phyloP scores from a whole-genome alignment of 108 stramenopile species.

The Thalassiosira profunda region DNA sequence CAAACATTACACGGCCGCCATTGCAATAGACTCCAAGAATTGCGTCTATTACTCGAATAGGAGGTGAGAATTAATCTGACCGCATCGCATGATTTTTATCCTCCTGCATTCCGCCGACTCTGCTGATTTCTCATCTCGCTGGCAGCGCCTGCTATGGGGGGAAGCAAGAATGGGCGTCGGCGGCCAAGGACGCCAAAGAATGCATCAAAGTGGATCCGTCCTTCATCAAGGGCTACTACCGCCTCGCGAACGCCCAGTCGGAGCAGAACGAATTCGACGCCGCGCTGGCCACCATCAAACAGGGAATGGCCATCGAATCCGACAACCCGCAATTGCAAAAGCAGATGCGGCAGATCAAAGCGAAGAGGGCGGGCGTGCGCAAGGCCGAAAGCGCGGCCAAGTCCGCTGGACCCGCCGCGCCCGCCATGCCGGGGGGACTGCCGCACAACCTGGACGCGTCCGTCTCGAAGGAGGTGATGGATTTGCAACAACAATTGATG shows the following conservation, averaged over 20 bases:
- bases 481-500: conserved; percentile 76
- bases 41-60: conserved; percentile 95
- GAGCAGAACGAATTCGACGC: conserved; percentile 80
- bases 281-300: conserved; percentile 80
- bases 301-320: conserved; percentile 80
- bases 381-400: conserved; percentile 33
- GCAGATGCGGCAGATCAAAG: conserved; percentile 69
- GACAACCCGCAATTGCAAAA: conserved; percentile 84
- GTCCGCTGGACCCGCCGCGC: conserved; percentile 2
- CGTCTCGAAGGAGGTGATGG: conserved; percentile 75
- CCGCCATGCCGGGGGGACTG: conserved; percentile 16
- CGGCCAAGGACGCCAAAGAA: conserved; percentile 88
- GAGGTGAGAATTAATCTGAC: conserved; percentile 53
- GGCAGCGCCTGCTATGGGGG: conserved; percentile 87
- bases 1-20: conserved; percentile 89
- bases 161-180: conserved; percentile 68
- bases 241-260: conserved; percentile 85
- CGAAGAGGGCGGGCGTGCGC: conserved; percentile 46
- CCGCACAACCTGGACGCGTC: conserved; percentile 42
- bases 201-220: conserved; percentile 88
- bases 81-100: not conserved
- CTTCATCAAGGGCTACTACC: conserved; percentile 95
- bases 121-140: not conserved
- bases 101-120: too few relatives aligned
- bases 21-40: conserved; percentile 84